phyloP scores from a whole-genome alignment of 495 filamentous ascomycete species.

The Lasiosphaeriaceae sp. region DNA sequence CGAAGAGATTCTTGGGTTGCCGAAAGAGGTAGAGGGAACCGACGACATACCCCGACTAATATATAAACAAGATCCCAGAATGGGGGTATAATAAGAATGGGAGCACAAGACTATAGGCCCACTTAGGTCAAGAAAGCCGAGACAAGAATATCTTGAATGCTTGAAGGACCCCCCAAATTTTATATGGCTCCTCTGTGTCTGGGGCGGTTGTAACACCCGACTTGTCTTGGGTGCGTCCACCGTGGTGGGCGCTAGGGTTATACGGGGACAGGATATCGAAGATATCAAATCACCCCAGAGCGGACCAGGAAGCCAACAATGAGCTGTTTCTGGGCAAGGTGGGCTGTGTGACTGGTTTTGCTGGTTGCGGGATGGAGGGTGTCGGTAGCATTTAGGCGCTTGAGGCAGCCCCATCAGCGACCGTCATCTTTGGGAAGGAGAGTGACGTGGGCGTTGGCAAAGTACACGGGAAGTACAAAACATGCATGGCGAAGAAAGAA shows the following conservation, averaged over 20 bases:
- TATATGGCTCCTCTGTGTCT: not conserved
- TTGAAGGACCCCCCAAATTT: not conserved
- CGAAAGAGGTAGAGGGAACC: not conserved
- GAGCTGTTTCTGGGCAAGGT: not conserved
- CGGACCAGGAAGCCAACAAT: conserved; percentile 7
- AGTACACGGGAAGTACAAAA: conserved; percentile 5
- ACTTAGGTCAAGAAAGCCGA: conserved; percentile 2
- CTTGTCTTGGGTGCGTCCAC: not conserved
- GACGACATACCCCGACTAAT: not conserved
- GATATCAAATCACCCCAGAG: conserved; percentile 4
- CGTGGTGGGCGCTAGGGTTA: not conserved
- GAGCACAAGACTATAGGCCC: not conserved
- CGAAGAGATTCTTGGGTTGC: not conserved
- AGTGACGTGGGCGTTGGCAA: conserved; percentile 17
- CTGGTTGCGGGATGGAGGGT: conserved; percentile 15
- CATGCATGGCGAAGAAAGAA: not conserved
- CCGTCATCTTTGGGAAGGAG: conserved; percentile 27
- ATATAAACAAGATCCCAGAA: not conserved
- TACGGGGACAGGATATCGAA: not conserved
- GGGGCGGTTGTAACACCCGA: not conserved
- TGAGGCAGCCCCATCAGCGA: conserved; percentile 24
- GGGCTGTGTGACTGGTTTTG: not conserved
- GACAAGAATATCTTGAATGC: not conserved
- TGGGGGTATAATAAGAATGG: conserved; percentile 7
- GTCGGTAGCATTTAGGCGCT: conserved; percentile 27